These are phyloP conservation scores for Prunus fruticosa DNA, from an alignment of 306 rosid species.

Conservation along the genomic window DNA sequence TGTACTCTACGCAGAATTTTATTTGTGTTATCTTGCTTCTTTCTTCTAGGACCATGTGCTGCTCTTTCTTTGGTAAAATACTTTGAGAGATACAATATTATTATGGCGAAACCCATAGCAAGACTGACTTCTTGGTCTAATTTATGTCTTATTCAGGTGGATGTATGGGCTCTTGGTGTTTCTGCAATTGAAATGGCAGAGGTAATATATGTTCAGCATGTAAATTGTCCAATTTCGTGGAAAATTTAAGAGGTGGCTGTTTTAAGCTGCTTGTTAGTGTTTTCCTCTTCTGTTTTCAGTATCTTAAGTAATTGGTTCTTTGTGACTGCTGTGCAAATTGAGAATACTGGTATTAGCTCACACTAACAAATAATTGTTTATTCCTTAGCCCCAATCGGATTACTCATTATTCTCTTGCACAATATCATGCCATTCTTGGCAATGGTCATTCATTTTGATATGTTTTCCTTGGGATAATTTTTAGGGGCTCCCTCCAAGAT, in stretches of 20 bases:
- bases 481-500: slow-evolving; percentile 99
- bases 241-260: too few species aligned
- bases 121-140: background rate
- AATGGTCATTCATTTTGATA: slow-evolving; percentile 3
- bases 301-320: background rate
- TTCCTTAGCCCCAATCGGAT: background rate
- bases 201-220: slow-evolving; percentile 41
- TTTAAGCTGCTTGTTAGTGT: too few species aligned
- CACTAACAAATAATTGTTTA: slow-evolving; percentile 10
- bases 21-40: slow-evolving; percentile 18
- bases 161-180: slow-evolving; percentile 99
- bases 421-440: background rate
- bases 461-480: slow-evolving; percentile 29
- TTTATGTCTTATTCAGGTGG: slow-evolving; percentile 61
- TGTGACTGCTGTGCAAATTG: background rate
- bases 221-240: background rate
- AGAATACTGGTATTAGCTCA: background rate
- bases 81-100: background rate
- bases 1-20: slow-evolving; percentile 13
- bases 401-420: background rate
- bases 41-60: slow-evolving; percentile 18
- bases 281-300: background rate
- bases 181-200: slow-evolving; percentile 99
- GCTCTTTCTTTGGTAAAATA: background rate
- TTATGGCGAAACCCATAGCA: background rate